Evolutionary conservation across 495 filamentous ascomycete species (phyloP).

Genomic region (Haplographium delicatum): DNA sequence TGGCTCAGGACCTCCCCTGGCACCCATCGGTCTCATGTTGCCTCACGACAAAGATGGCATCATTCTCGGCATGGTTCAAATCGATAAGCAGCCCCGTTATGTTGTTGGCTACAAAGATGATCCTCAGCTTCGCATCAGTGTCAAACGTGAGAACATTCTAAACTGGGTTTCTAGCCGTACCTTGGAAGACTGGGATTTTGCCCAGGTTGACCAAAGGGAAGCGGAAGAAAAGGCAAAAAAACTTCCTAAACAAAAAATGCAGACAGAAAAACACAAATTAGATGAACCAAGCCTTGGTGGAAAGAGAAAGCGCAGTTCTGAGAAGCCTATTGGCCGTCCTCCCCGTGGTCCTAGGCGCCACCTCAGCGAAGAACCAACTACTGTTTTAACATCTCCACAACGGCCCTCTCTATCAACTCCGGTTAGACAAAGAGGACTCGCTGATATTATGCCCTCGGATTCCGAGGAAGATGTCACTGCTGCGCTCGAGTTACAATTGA

Average conservation of each 20-base stretch:
- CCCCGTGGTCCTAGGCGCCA: neutral
- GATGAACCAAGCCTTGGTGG: neutral
- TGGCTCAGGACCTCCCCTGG: slow-evolving; percentile 20
- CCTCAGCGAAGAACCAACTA: neutral
- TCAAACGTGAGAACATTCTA: slow-evolving; percentile 15
- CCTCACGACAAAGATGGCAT: slow-evolving; percentile 18
- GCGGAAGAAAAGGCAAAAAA: neutral
- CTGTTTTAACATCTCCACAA: neutral
- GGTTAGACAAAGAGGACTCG: slow-evolving; percentile 16
- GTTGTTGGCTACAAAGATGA: slow-evolving; percentile 11
- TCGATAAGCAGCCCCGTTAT: slow-evolving; percentile 1
- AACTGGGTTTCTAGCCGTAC: slow-evolving; percentile 22
- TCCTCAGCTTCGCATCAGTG: slow-evolving; percentile 7
- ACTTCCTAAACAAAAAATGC: neutral
- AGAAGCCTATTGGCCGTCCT: too few relatives aligned
- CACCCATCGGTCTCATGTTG: slow-evolving; percentile 14
- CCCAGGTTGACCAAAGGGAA: neutral
- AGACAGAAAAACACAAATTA: neutral
- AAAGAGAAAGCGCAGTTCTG: too few relatives aligned
- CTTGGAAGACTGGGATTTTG: slow-evolving; percentile 13
- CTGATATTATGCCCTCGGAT: neutral
- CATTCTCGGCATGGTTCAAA: slow-evolving; percentile 2
- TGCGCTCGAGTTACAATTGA: slow-evolving; percentile 10
- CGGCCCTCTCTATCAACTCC: slow-evolving; percentile 11
- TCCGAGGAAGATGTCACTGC: slow-evolving; percentile 3